Evolutionary conservation across 192 early-diverging fungal genomes (phyloP).

Genomic region (Umbelopsis isabellina): DNA sequence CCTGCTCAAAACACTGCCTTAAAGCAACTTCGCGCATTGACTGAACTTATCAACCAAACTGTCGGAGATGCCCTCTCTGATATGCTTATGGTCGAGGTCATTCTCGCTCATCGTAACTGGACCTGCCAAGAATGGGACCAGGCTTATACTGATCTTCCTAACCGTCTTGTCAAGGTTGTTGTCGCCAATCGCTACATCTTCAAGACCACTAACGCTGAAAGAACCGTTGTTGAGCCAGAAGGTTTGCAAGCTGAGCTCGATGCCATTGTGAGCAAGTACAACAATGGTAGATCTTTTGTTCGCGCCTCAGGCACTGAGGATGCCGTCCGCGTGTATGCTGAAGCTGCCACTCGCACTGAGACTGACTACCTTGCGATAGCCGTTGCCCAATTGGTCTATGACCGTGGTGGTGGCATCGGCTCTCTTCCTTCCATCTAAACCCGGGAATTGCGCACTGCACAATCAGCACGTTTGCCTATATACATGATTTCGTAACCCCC

Average conservation of each 20-base stretch:
- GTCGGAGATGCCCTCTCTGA: slow-evolving; percentile 99
- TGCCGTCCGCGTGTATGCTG: slow-evolving; percentile 98
- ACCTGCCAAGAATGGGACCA: slow-evolving; percentile 87
- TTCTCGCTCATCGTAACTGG: slow-evolving; percentile 83
- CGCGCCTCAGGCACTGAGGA: slow-evolving; percentile 99
- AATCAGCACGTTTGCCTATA: too few relatives aligned
- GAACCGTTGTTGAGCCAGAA: slow-evolving; percentile 83
- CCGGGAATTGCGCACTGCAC: too few relatives aligned
- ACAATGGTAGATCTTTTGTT: slow-evolving; percentile 92
- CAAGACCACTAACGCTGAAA: slow-evolving; percentile 97
- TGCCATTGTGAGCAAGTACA: slow-evolving; percentile 80
- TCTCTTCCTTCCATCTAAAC: slow-evolving; percentile 59
- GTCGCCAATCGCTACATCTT: slow-evolving; percentile 85
- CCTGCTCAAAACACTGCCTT: slow-evolving; percentile 80
- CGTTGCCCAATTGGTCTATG: slow-evolving; percentile 92
- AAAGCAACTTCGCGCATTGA: slow-evolving; percentile 77
- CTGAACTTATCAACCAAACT: slow-evolving; percentile 97
- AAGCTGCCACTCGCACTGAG: slow-evolving; percentile 90
- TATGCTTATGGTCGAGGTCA: slow-evolving; percentile 92
- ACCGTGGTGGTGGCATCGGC: slow-evolving; percentile 91
- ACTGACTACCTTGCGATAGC: slow-evolving; percentile 86
- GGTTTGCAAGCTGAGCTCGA: slow-evolving; percentile 89
- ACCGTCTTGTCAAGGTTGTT: slow-evolving; percentile 95
- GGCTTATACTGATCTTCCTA: slow-evolving; percentile 94
- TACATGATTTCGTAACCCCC: too few relatives aligned